Evolutionary conservation across 352 stramenopile genomes (phyloP), one percentile per base, ranked within the genome.

Genomic region (Phytophthora nicotianae): DNA sequence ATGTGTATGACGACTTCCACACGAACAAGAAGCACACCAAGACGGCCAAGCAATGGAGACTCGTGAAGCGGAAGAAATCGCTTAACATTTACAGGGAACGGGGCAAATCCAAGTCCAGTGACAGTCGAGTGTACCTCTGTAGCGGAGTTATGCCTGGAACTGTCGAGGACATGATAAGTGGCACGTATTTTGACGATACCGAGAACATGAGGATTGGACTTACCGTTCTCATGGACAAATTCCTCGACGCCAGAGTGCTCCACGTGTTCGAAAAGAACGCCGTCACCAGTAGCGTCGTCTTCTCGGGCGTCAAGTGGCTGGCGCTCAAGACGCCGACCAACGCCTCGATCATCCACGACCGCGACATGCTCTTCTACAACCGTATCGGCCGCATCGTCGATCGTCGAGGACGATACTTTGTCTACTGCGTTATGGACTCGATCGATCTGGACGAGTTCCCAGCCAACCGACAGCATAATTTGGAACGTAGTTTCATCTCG

Each of bases 281-380:
- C 14, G 32, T 77, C 10, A 70, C 65, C 3, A 73, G 72, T 41
- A 74, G 74, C 16, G 72, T 88, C 52, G 66, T 88, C 27, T 90
- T 90, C 46, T 77, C 78, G 0, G 81, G 78, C 11, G 74, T 90
- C 58, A 84, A 87, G 69, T 88, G 81, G 81, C 75, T 84, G 24
- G 81, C 77, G 2, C 50, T 88, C 48, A 81, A 87, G 62, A 75
- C 64, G 7, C 67, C 79, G 1, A 58, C 38, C 0, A 56, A 52
- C 9, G 50, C 61, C 0, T 33, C 77, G 23, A 37, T 90, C 3
- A 81, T 85, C 20, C 70, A 81, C 40, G 78, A 88, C 65, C 78
- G 81, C 7, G 81, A 90, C 40, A 42, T 73, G 43, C 68, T 88
- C 9, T 68, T 58, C 14, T 90, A 83, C 65, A 75, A 87, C 41